These are phyloP conservation scores for Acorus calamus DNA, from an alignment of 106 monocot species.

Conservation along the genomic window DNA sequence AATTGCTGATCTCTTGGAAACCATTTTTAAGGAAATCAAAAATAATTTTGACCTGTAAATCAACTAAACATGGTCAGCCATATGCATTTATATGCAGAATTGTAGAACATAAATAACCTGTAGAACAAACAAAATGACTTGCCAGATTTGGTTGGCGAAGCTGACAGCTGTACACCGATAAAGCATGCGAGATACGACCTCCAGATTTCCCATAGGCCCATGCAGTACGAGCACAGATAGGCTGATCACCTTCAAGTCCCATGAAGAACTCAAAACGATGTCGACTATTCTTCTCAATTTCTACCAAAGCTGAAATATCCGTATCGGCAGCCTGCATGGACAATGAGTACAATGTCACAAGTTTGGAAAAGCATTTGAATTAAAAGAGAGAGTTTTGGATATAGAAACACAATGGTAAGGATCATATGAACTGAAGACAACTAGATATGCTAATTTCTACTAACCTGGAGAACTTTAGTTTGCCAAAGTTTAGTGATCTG, in stretches of 20 bases:
- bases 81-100: neutral
- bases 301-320: slow-evolving; percentile 89
- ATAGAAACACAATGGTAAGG: too few relatives aligned
- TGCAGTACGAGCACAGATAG: slow-evolving; percentile 96
- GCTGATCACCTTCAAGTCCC: slow-evolving; percentile 91
- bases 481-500: slow-evolving; percentile 82
- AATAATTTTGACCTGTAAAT: slow-evolving; percentile 76
- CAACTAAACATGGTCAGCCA: neutral
- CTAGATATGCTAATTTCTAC: neutral
- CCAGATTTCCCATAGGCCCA: slow-evolving; percentile 75
- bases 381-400: too few relatives aligned
- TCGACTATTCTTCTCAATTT: slow-evolving; percentile 86
- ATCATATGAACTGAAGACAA: neutral
- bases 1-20: slow-evolving; percentile 79
- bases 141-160: slow-evolving; percentile 87
- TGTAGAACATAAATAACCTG: neutral
- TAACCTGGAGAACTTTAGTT: slow-evolving; percentile 77
- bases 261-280: slow-evolving; percentile 98
- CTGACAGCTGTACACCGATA: slow-evolving; percentile 90
- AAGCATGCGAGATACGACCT: slow-evolving; percentile 82
- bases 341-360: too few relatives aligned
- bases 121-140: neutral
- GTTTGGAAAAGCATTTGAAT: too few relatives aligned
- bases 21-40: slow-evolving; percentile 95
- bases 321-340: slow-evolving; percentile 84